Percentiles rank a stretch among this genome's conserved stretches.
These are phyloP conservation scores for Suillus subaureus DNA, from an alignment of 768 basidiomycete species.

Conservation along the genomic window DNA sequence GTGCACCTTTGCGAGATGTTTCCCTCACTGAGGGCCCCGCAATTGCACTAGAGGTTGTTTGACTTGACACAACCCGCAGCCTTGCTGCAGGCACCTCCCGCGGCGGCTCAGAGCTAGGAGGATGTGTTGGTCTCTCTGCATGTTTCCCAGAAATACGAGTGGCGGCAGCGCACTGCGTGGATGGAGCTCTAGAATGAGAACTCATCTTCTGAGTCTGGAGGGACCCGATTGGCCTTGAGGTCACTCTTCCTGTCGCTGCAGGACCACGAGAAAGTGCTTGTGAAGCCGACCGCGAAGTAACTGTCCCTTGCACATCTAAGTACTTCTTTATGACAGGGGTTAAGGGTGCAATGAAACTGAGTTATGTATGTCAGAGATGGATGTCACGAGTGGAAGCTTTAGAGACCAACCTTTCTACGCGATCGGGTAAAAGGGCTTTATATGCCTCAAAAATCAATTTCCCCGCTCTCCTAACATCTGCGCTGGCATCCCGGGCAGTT, in stretches of 20 bases:
- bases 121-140: not conserved
- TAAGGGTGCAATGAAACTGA: slow-evolving; percentile 72
- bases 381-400: slow-evolving; percentile 1
- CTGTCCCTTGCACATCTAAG: slow-evolving; percentile 49
- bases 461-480: slow-evolving; percentile 71
- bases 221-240: not conserved
- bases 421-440: slow-evolving; percentile 63
- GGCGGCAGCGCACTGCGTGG: not conserved
- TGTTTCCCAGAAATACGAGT: not conserved
- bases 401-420: slow-evolving; percentile 62
- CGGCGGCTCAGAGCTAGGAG: not conserved
- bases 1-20: slow-evolving; percentile 1
- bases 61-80: not conserved
- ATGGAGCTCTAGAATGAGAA: slow-evolving; percentile 1
- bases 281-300: not conserved
- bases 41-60: not conserved
- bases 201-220: slow-evolving; percentile 4
- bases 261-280: not conserved
- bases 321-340: slow-evolving; percentile 80
- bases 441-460: slow-evolving; percentile 79
- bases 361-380: slow-evolving; percentile 13
- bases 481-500: slow-evolving; percentile 72
- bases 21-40: not conserved
- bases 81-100: not conserved
- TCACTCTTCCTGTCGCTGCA: not conserved